These are phyloP conservation scores for Limonium bicolor DNA, from an alignment of 148 eudicot species.

Conservation along the genomic window DNA sequence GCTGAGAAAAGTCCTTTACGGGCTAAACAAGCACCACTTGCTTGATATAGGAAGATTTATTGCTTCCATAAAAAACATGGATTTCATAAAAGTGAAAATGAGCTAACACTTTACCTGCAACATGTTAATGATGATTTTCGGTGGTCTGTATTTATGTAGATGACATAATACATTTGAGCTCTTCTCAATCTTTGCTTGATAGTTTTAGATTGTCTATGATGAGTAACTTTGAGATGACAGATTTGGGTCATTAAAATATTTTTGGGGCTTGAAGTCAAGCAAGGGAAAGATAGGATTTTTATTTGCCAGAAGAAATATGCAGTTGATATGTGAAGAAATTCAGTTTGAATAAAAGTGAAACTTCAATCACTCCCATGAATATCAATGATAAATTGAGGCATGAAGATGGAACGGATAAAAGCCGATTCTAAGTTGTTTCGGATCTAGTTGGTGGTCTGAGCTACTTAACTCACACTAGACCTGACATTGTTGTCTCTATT, in stretches of 20 bases:
- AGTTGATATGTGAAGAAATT: not conserved
- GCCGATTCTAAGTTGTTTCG: no score
- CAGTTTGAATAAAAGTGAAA: no score
- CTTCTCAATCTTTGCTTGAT: no score
- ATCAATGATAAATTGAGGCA: no score
- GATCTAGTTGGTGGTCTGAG: no score
- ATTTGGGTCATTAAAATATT: not conserved
- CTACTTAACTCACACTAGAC: conserved; percentile 8
- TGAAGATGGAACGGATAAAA: no score
- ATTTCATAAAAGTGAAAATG: conserved; percentile 3
- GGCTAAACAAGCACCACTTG: conserved; percentile 4
- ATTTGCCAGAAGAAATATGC: not conserved
- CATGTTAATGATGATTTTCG: not conserved
- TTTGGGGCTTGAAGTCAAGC: not conserved
- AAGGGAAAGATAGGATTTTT: not conserved
- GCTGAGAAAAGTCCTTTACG: not conserved
- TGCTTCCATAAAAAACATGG: not conserved
- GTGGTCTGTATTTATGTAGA: no score
- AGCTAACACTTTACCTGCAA: not conserved
- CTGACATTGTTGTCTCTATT: conserved; percentile 1
- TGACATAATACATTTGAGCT: no score
- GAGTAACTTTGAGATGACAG: no score
- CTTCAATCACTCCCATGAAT: no score
- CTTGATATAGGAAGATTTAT: conserved; percentile 1
- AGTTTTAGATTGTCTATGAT: no score